Conservation (phyloP, 2,329 filamentous ascomycete genomes). For the Parastagonospora avenae region DNA sequence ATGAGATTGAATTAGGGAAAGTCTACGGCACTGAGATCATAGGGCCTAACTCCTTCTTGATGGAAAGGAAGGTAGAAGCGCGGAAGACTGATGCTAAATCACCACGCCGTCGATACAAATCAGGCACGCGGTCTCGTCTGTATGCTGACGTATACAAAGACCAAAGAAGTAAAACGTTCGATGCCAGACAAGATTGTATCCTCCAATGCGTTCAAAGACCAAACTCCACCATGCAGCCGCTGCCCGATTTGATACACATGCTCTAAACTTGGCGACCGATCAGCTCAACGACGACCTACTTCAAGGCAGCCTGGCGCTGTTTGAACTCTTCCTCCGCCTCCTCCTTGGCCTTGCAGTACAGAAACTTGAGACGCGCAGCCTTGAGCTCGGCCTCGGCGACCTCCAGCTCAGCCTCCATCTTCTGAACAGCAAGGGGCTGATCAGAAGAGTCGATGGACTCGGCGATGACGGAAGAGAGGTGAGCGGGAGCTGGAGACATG, state of each 20-base stretch:
- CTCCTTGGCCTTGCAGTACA: constrained; percentile 28
- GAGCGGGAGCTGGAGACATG: constrained; percentile 10
- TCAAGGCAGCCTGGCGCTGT: neutral
- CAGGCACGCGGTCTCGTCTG: too few species aligned
- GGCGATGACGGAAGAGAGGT: constrained; percentile 2
- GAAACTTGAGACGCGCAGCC: constrained; percentile 26
- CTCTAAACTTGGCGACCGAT: neutral
- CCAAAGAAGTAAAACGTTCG: too few species aligned
- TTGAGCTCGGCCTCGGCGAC: constrained; percentile 41
- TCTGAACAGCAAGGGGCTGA: constrained; percentile 28
- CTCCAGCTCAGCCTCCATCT: constrained; percentile 35
- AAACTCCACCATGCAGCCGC: too few species aligned
- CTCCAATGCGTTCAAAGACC: too few species aligned
- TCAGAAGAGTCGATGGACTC: constrained; percentile 12
- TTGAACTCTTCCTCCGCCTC: constrained; percentile 6
- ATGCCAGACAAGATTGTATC: too few species aligned
- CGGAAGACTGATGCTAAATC: too few species aligned
- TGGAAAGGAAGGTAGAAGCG: too few species aligned
- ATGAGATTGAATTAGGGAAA: too few species aligned
- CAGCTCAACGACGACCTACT: neutral
- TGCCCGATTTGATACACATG: neutral
- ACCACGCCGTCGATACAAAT: too few species aligned
- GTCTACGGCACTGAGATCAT: too few species aligned
- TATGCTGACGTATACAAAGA: too few species aligned
- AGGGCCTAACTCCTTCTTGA: too few species aligned